Base-by-base conservation (phyloP, 495 filamentous ascomycete species). In the Podospora conica region DNA sequence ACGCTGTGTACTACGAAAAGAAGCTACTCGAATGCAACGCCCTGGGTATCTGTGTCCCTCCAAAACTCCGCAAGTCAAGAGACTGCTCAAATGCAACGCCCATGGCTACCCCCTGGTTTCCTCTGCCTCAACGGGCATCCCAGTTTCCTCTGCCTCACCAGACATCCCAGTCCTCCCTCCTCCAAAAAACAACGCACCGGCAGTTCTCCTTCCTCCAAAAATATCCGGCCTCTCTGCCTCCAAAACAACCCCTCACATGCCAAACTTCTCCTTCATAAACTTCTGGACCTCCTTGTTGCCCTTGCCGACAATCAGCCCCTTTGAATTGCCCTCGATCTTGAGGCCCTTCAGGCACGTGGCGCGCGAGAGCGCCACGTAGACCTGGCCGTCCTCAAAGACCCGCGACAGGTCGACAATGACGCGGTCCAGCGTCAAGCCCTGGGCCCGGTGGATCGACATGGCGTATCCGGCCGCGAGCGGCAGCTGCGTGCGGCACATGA, bases 381-480 rank as follows among this genome's bases (percentile, higher is more conserved):
- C 87, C 72, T 92, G 95, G 0, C 93, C 93, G 71, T 93, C 93
- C 73, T 96, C 92, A 72, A 96, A 98, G 3, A 91, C 90, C 56
- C 80, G 84, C 0, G 88, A 88, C 2, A 98, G 77, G 71, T 97
- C 89, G 8, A 98, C 92, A 66, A 96, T 91, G 9, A 97, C 94
- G 3, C 91, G 83, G 62, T 96, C 91, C 31, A 98, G 82, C 25
- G 95, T 97, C 73, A 97, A 90, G 8, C 93, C 93, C 74, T 98
- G 94, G 5, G 92, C 90, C 78, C 96, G 97, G 81, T 98, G 94
- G 60, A 97, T 96, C 0, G 89, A 93, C 58, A 98, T 77, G 10
- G 94, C 94, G 93, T 94, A 98, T 2, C 93, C 95, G 0, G 96
- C 82, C 25, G 95, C 92, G 9, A 98, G 82, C 2, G 94, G 90